Evolutionary conservation across 768 basidiomycete species (phyloP), one percentile per base, ranked within the genome.

Genomic region (Macrolepiota dolichaula): DNA sequence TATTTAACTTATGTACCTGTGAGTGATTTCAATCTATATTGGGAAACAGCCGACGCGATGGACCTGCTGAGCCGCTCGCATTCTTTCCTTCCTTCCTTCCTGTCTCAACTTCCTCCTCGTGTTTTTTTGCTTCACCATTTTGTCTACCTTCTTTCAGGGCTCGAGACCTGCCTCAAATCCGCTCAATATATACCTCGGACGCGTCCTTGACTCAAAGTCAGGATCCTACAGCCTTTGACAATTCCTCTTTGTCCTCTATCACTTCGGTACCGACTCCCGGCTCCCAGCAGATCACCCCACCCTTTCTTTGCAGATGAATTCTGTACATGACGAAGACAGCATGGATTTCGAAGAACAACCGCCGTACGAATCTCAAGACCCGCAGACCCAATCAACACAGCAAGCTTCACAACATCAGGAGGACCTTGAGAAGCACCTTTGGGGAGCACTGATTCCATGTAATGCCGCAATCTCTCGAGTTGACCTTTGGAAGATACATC

Each of bases 361-460:
- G 25, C 40, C 47, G 17, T 66, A 71, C 42, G 72, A 76, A 24
- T 67, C 68, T 37, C 71, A 72, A 49, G 75, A 77, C 55, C 70
- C 74, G 25, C 77, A 77, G 65, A 80, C 79, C 0, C 80, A 81
- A 65, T 77, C 77, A 6, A 79, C 79, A 5, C 80, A 81, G 62
- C 74, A 75, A 63, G 73, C 73, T 1, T 78, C 79, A 22, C 79
- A 81, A 55, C 68, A 69, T 19, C 63, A 67, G 29, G 63, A 66
- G 19, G 62, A 63, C 40, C 51, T 72, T 51, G 78, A 80, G 63
- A 59, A 65, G 3, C 79, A 80, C 67, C 82, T 91, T 59, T 92
- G 88, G 88, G 89, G 88, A 12, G 88, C 80, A 65, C 81, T 92
- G 54, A 82, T 86, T 49, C 89, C 90, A 4, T 88, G 86, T 67